These are phyloP conservation scores for Trichoderma brevicompactum DNA, from an alignment of 2,329 filamentous ascomycete genomes.

Conservation along the genomic window DNA sequence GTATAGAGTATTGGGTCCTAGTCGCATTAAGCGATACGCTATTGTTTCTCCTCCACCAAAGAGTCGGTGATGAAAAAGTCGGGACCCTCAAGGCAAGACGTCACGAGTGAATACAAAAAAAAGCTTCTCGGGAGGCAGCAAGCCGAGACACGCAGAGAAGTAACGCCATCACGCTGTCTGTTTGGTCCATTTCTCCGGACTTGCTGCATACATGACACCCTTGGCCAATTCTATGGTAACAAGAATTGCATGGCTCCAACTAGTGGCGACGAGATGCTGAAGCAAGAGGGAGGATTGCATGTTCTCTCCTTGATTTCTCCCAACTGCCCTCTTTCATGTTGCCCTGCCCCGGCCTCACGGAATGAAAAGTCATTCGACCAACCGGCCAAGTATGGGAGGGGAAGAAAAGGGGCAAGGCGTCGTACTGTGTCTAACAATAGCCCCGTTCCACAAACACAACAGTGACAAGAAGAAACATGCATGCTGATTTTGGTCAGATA, in stretches of 20 bases:
- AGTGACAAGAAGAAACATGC: not conserved
- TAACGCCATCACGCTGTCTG: not conserved
- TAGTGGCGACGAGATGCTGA: no score
- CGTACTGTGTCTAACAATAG: not conserved
- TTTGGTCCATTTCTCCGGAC: not conserved
- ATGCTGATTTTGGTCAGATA: not conserved
- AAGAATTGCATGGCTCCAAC: no score
- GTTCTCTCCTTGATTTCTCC: not conserved
- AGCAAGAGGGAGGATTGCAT: no score
- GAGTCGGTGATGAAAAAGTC: conserved; percentile 13
- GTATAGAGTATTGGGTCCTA: not conserved
- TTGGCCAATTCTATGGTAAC: not conserved
- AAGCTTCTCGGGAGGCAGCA: not conserved
- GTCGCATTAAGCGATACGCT: conserved; percentile 11
- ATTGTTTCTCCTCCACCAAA: not conserved
- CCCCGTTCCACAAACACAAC: not conserved
- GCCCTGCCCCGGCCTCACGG: not conserved
- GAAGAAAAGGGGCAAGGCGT: not conserved
- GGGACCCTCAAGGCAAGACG: not conserved
- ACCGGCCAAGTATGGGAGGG: not conserved
- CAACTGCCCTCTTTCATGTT: no score
- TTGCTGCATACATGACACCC: not conserved
- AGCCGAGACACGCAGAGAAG: conserved; percentile 19
- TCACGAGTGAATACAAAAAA: not conserved
- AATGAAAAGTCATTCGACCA: not conserved